Percentiles rank a stretch among this genome's conserved stretches.
Conservation (phyloP, 1,284 basidiomycete species). For the Xanthoconium separans region DNA sequence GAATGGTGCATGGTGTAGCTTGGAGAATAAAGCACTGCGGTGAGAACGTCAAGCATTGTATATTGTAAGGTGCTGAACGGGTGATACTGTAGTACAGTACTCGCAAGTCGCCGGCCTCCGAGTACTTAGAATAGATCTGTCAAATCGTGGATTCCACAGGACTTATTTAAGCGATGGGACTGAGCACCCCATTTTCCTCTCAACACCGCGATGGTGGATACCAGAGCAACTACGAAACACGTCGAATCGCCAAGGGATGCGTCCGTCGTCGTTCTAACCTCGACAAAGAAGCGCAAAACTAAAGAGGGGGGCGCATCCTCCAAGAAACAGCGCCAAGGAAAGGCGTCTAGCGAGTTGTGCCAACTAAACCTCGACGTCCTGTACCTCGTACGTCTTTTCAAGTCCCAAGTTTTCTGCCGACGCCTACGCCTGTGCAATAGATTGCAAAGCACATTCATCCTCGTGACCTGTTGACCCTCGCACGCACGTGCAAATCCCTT, state of each 20-base stretch:
- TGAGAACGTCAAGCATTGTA: too few relatives aligned
- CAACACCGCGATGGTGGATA: slow-evolving; percentile 1
- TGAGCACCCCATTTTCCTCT: not conserved
- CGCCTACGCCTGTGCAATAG: not conserved
- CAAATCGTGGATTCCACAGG: too few relatives aligned
- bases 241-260: not conserved
- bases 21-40: too few relatives aligned
- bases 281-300: not conserved
- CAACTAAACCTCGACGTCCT: slow-evolving; percentile 13
- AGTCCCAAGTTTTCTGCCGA: too few relatives aligned
- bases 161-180: too few relatives aligned
- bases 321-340: not conserved
- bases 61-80: too few relatives aligned
- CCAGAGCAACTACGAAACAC: not conserved
- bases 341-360: slow-evolving; percentile 1
- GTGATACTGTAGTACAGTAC: too few relatives aligned
- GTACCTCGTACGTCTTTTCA: not conserved
- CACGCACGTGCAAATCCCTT: slow-evolving; percentile 23
- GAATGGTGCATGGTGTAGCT: too few relatives aligned
- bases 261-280: not conserved
- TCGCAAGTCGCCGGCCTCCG: too few relatives aligned
- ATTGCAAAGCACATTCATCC: slow-evolving; percentile 12
- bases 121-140: too few relatives aligned
- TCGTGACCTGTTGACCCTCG: slow-evolving; percentile 22
- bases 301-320: not conserved